Percentiles rank a stretch among this genome's conserved stretches.
Conservation (phyloP, 2,329 filamentous ascomycete genomes). For the Aureobasidium sp. region DNA sequence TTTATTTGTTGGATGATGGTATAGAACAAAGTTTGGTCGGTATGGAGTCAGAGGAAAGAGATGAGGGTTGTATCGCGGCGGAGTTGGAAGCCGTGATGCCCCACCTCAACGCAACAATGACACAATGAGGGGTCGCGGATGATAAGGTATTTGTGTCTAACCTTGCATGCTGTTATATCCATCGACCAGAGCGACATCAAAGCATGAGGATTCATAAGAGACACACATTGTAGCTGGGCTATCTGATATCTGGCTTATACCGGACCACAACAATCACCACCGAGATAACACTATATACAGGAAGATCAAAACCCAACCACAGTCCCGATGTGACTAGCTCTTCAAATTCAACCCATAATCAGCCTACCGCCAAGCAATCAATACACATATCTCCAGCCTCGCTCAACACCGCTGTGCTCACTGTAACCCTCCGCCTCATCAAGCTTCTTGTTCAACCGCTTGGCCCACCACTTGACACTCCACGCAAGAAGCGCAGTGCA, state of each 20-base stretch:
- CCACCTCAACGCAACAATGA: neutral
- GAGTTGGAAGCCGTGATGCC: neutral
- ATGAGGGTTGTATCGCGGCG: neutral
- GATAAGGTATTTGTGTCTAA: neutral
- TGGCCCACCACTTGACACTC: conserved; percentile 23
- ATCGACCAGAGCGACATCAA: too few relatives aligned
- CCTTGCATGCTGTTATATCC: too few relatives aligned
- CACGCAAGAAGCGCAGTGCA: conserved; percentile 21
- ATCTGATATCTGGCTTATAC: too few relatives aligned
- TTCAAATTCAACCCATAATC: neutral
- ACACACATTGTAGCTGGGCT: too few relatives aligned
- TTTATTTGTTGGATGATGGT: neutral
- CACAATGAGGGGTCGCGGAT: neutral
- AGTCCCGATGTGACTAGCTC: neutral
- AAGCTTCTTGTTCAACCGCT: conserved; percentile 25
- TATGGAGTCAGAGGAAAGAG: neutral
- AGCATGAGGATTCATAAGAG: too few relatives aligned
- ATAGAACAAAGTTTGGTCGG: neutral
- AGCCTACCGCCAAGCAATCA: neutral
- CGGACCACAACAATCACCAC: neutral
- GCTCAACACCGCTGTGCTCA: conserved; percentile 26
- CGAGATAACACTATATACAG: neutral
- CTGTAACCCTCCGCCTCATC: conserved; percentile 21
- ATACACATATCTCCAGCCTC: conserved; percentile 26
- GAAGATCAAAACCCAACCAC: neutral